Conservation (phyloP, 441 rosid species). For the Syzygium malaccense region DNA sequence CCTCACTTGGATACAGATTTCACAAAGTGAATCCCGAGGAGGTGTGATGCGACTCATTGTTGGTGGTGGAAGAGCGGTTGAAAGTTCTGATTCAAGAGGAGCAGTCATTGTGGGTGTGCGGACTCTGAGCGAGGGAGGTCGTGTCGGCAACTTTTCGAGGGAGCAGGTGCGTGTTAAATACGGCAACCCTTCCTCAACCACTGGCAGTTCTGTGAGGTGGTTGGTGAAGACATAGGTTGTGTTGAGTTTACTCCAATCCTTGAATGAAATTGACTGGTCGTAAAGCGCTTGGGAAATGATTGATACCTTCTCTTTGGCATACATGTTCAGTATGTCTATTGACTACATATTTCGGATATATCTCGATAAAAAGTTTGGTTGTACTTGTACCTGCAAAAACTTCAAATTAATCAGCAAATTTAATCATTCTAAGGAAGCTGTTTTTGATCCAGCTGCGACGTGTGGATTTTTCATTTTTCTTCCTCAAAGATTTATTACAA, state of each 20-base stretch:
- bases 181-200: neutral
- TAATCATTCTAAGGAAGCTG: neutral
- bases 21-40: slow-evolving; percentile 72
- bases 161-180: slow-evolving; percentile 59
- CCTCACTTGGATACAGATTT: slow-evolving; percentile 35
- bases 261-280: neutral
- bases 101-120: slow-evolving; percentile 98
- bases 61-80: slow-evolving; percentile 99
- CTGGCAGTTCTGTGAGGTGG: neutral
- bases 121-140: slow-evolving; percentile 99
- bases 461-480: neutral
- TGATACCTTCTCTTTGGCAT: neutral
- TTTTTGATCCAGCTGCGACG: neutral
- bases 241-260: neutral
- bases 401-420: neutral
- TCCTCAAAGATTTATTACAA: neutral
- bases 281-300: neutral
- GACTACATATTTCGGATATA: neutral
- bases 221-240: neutral
- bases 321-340: neutral
- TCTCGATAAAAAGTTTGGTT: neutral
- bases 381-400: neutral
- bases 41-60: slow-evolving; percentile 99
- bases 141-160: slow-evolving; percentile 97
- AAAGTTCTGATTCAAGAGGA: slow-evolving; percentile 76